phyloP scores from a whole-genome alignment of 371 early-diverging fungal species.

The Coemansia sp. region DNA sequence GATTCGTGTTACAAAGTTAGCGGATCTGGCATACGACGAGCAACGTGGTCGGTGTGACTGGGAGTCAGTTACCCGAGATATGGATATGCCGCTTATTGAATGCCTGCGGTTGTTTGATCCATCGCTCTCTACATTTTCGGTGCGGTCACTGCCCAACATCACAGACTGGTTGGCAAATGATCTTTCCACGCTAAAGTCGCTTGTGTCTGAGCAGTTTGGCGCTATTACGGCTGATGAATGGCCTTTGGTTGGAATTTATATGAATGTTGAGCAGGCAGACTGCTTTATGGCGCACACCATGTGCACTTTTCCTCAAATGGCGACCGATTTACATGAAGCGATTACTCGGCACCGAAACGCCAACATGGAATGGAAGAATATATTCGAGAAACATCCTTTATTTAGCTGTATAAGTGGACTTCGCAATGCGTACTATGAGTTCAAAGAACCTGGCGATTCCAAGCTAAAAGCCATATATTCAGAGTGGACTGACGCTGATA shows the following conservation, averaged over 20 bases:
- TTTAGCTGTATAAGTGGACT: neutral
- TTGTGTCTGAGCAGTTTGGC: neutral
- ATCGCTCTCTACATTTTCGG: neutral
- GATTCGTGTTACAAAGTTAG: neutral
- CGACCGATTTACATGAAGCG: neutral
- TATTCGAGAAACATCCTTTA: neutral
- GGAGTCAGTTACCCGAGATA: slow-evolving; percentile 6
- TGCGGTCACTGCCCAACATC: neutral
- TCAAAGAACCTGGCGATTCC: neutral
- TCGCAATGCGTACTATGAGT: neutral
- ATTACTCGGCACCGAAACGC: neutral
- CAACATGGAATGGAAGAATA: slow-evolving; percentile 3
- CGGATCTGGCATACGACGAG: neutral
- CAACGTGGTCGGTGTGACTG: slow-evolving; percentile 5
- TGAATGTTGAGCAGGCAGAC: slow-evolving; percentile 3
- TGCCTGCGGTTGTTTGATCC: slow-evolving; percentile 5
- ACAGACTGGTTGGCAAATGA: neutral
- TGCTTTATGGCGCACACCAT: neutral
- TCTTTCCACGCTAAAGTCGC: neutral
- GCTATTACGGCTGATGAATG: neutral
- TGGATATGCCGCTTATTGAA: neutral
- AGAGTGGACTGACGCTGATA: neutral
- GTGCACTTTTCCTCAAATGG: neutral
- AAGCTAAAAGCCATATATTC: neutral
- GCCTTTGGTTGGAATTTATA: slow-evolving; percentile 1